Percentiles rank a stretch among this genome's conserved stretches.
These are phyloP conservation scores for Lepiota brunneoincarnata DNA, from an alignment of 768 basidiomycete species.

Conservation along the genomic window DNA sequence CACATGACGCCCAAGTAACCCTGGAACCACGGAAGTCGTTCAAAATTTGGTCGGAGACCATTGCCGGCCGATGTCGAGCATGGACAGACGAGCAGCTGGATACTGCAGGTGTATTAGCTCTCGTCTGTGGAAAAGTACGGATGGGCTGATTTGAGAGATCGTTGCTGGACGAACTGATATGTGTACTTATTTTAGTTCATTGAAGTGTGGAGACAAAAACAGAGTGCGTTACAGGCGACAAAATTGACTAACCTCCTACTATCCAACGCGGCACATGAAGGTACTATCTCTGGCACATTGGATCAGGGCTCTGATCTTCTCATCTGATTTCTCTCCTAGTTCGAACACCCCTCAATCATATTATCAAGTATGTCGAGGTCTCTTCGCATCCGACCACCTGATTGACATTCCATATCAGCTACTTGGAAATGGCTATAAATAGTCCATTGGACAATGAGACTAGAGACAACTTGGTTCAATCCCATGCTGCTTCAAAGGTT, in stretches of 20 bases:
- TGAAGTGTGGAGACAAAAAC: slow-evolving; percentile 84
- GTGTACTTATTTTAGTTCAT: slow-evolving; percentile 57
- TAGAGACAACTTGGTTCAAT: slow-evolving; percentile 66
- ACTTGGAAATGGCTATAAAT: slow-evolving; percentile 78
- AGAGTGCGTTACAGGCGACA: slow-evolving; percentile 66
- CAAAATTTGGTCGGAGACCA: slow-evolving; percentile 74
- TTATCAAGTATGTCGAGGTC: slow-evolving; percentile 60
- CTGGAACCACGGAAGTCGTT: slow-evolving; percentile 81
- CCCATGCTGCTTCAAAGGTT: slow-evolving; percentile 75
- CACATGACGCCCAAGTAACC: slow-evolving; percentile 17
- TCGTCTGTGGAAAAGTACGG: slow-evolving; percentile 71
- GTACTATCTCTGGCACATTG: slow-evolving; percentile 25
- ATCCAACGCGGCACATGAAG: slow-evolving; percentile 83
- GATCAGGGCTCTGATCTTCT: not conserved
- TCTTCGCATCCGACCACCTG: not conserved
- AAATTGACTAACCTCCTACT: slow-evolving; percentile 72
- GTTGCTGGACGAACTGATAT: not conserved
- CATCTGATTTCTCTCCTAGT: slow-evolving; percentile 34
- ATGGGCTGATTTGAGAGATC: not conserved
- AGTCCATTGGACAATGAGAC: slow-evolving; percentile 72
- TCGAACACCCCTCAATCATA: slow-evolving; percentile 76
- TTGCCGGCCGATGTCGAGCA: slow-evolving; percentile 60
- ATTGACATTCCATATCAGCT: slow-evolving; percentile 35
- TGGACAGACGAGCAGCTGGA: slow-evolving; percentile 87
- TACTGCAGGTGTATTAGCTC: slow-evolving; percentile 73